Evolutionary conservation across 148 eudicot genomes (phyloP).

Genomic region (Limonium bicolor): DNA sequence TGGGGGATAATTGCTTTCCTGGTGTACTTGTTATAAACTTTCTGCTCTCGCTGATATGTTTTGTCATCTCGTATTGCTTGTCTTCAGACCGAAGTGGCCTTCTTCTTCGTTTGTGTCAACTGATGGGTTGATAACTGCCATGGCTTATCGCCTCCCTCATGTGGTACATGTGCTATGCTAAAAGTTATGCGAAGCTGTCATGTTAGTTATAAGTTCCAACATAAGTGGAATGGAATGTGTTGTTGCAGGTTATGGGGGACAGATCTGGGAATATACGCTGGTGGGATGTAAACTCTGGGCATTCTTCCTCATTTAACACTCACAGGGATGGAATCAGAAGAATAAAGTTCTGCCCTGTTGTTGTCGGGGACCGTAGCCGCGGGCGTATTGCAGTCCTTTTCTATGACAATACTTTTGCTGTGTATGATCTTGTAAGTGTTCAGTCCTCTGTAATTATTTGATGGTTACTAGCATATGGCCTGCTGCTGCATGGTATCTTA

Average conservation of each 20-base stretch:
- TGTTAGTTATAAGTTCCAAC: neutral
- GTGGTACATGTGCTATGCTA: conserved; percentile 42
- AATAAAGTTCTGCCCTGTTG: conserved; percentile 95
- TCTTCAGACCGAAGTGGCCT: conserved; percentile 97
- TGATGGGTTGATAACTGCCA: conserved; percentile 91
- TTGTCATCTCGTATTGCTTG: too few species aligned
- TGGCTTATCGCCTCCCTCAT: conserved; percentile 99
- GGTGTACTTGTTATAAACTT: too few species aligned
- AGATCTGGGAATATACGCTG: conserved; percentile 95
- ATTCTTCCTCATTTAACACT: conserved; percentile 88
- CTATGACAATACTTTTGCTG: conserved; percentile 80
- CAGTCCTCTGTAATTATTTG: too few species aligned
- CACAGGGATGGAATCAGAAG: conserved; percentile 96
- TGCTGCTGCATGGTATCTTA: too few species aligned
- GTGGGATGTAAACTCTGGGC: conserved; percentile 98
- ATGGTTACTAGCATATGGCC: too few species aligned
- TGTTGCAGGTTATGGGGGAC: conserved; percentile 92
- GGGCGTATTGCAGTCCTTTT: conserved; percentile 90
- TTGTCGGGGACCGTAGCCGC: conserved; percentile 84
- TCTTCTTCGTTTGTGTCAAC: conserved; percentile 83
- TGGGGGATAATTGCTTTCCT: too few species aligned
- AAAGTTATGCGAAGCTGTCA: too few species aligned
- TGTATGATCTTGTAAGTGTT: conserved; percentile 91
- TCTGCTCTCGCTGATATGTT: too few species aligned
- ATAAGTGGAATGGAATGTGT: conserved; percentile 3